Percentiles rank a stretch among this genome's conserved stretches.
phyloP scores from a whole-genome alignment of 805 yeast genomes.

The Spathaspora arborariae region DNA sequence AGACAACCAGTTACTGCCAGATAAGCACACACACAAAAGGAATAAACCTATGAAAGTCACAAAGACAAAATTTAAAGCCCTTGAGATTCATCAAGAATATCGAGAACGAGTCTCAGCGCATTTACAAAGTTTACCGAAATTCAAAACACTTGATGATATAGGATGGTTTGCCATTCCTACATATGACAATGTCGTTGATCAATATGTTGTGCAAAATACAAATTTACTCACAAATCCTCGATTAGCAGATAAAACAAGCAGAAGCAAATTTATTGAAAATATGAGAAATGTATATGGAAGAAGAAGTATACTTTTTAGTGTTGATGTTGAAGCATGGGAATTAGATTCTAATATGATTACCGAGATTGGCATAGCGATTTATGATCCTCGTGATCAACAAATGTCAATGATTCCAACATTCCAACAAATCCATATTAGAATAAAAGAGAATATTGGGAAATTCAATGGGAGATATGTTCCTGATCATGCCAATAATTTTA shows the following conservation, averaged over 20 bases:
- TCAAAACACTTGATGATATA: slow-evolving; percentile 2
- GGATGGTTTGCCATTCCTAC: background rate
- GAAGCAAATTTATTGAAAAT: background rate
- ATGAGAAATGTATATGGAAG: slow-evolving; percentile 15
- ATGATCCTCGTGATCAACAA: slow-evolving; percentile 48
- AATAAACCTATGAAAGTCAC: background rate
- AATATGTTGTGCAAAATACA: background rate
- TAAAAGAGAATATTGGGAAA: slow-evolving; percentile 38
- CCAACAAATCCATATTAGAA: slow-evolving; percentile 39
- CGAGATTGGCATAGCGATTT: slow-evolving; percentile 56
- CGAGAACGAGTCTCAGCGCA: slow-evolving; percentile 2
- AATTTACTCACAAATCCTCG: slow-evolving; percentile 3
- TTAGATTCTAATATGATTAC: slow-evolving; percentile 39
- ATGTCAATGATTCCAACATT: slow-evolving; percentile 36
- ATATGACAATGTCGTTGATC: slow-evolving; percentile 3
- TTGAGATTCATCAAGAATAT: slow-evolving; percentile 1
- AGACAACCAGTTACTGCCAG: background rate
- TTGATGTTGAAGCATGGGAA: slow-evolving; percentile 61
- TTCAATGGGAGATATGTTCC: slow-evolving; percentile 53
- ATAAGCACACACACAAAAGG: background rate
- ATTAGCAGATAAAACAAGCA: background rate
- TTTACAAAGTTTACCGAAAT: slow-evolving; percentile 1
- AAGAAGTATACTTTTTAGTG: slow-evolving; percentile 34
- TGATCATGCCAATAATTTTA: slow-evolving; percentile 48
- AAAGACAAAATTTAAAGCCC: background rate